Base-by-base conservation (phyloP, 1,284 basidiomycete genomes). In the Sporisorium reilianum region DNA sequence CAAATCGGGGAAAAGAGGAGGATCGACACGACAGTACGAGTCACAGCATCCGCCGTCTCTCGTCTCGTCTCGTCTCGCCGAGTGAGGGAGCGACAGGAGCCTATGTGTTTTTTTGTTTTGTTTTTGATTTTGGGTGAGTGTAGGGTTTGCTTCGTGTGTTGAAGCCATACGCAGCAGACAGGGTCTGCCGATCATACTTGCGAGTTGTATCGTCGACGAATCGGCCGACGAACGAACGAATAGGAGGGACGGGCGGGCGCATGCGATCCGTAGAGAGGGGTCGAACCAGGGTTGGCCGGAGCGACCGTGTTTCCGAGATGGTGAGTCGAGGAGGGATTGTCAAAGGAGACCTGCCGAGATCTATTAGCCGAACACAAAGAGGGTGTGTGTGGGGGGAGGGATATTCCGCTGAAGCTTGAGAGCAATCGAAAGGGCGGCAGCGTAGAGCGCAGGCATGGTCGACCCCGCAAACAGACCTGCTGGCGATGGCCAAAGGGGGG, bases 321-420 rank as follows among this genome's bases (percentile, higher is more conserved):
- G 22, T 9, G 28, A 30, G 55, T 25, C 20, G 44, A 53, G 23
- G 48, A 50, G 34, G 42, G 53, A 45, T 46, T 42, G 64, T 57
- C 58, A 46, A 61, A 53, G 48, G 41, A 32, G 41, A 46, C 58
- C 58, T 67, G 64, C 58, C 64, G 30, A 67, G 56, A 57, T 67
- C 64, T 67, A 67, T 64, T 42, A 49, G 55, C 44, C 55, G 55
- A 58, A 52, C 55, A 64, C n/a, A 41, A 20, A 4, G 50, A 56
- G 48, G 30, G 42, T 44, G 40, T 56, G n/a, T n/a, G n/a, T n/a
- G n/a, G n/a, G n/a, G n/a, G 44, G 54, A 20, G 28, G 46, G 20
- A 36, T 20, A 34, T 45, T 50, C 58, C 64, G 64, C 64, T 61
- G 64, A 67, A 61, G 64, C 64, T 61, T 44, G 28, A 54, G 14